Conservation (phyloP, 2,329 filamentous ascomycete genomes). For the Allantophomopsis cytisporea region DNA sequence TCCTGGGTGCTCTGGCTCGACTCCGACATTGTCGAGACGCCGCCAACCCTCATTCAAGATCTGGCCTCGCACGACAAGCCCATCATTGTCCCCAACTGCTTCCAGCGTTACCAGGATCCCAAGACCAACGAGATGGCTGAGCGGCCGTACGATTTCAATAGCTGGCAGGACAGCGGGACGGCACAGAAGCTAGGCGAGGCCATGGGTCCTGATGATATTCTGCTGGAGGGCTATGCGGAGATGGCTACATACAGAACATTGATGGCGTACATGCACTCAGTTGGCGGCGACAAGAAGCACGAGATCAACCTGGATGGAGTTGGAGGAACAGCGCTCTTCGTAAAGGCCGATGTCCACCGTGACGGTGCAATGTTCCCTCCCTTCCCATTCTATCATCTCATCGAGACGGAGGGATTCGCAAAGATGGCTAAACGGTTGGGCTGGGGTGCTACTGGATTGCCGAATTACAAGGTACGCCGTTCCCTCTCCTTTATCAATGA, state of each 20-base stretch:
- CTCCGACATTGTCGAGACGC: slow-evolving; percentile 81
- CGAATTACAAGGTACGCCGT: slow-evolving; percentile 79
- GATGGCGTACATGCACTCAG: slow-evolving; percentile 70
- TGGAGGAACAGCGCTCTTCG: slow-evolving; percentile 80
- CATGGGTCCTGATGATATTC: slow-evolving; percentile 84
- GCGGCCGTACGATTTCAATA: slow-evolving; percentile 93
- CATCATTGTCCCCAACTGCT: slow-evolving; percentile 93
- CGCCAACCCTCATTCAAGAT: slow-evolving; percentile 76
- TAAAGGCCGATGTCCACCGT: slow-evolving; percentile 92
- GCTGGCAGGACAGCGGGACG: slow-evolving; percentile 80
- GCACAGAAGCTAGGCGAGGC: slow-evolving; percentile 62
- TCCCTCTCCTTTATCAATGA: background rate
- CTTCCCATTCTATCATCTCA: slow-evolving; percentile 91
- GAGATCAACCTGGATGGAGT: slow-evolving; percentile 81
- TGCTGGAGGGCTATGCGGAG: slow-evolving; percentile 86
- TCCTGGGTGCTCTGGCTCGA: slow-evolving; percentile 98
- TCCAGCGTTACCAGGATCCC: slow-evolving; percentile 66
- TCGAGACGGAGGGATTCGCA: slow-evolving; percentile 95
- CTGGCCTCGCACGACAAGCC: slow-evolving; percentile 76
- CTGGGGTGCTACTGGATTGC: slow-evolving; percentile 76
- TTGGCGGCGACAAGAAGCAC: slow-evolving; percentile 38
- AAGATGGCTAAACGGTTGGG: slow-evolving; percentile 89
- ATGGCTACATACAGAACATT: slow-evolving; percentile 84
- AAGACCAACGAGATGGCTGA: slow-evolving; percentile 58
- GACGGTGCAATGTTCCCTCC: slow-evolving; percentile 98